phyloP scores from a whole-genome alignment of 148 eudicot species.

The Cornus controversa region DNA sequence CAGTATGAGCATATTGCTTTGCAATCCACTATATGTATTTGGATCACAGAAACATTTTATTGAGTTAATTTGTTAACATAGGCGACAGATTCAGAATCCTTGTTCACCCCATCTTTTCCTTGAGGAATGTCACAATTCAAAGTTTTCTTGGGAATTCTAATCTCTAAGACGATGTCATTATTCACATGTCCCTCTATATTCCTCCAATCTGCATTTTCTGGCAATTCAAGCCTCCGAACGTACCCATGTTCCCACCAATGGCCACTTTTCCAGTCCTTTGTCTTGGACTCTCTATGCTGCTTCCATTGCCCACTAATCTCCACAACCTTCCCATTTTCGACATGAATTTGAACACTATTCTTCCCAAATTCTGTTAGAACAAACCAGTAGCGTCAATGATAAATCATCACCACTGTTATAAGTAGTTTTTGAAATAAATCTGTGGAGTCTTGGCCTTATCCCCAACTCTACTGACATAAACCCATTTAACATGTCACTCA shows the following conservation, averaged over 20 bases:
- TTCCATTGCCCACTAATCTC: conserved; percentile 76
- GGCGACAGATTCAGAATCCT: too few species aligned
- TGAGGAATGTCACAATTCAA: conserved; percentile 23
- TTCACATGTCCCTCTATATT: conserved; percentile 52
- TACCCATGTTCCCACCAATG: conserved; percentile 91
- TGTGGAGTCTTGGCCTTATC: conserved; percentile 12
- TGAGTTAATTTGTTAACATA: not conserved
- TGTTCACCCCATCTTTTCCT: not conserved
- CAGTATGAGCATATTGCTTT: not conserved
- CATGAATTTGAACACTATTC: conserved; percentile 43
- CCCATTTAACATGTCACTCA: not conserved
- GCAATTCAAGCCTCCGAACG: conserved; percentile 76
- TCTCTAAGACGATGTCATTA: conserved; percentile 47
- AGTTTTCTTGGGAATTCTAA: conserved; percentile 58
- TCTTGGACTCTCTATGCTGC: conserved; percentile 26
- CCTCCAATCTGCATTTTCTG: conserved; percentile 67
- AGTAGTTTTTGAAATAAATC: conserved; percentile 1
- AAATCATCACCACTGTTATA: not conserved
- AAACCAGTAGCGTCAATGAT: conserved; percentile 13
- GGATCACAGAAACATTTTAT: not conserved
- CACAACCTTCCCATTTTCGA: conserved; percentile 69
- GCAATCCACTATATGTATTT: not conserved
- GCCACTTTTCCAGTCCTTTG: conserved; percentile 69
- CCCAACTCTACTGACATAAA: not conserved
- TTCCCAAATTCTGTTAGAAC: conserved; percentile 42